Percentiles rank a stretch among this genome's conserved stretches.
phyloP scores from a whole-genome alignment of 1,284 basidiomycete genomes.

The Apiotrichum sp. region DNA sequence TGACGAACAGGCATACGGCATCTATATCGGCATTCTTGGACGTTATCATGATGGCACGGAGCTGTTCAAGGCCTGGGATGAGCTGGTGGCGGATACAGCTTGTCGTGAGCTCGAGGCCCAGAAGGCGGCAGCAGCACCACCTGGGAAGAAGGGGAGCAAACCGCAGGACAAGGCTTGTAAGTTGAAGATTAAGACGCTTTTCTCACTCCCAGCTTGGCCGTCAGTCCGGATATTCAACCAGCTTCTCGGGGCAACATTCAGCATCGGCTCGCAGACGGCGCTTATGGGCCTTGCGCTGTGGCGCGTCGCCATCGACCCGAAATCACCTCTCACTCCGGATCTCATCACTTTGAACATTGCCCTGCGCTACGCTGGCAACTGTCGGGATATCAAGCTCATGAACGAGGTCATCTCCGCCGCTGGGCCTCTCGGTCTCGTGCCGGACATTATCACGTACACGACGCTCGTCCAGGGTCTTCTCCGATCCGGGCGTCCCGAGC shows the following conservation, averaged over 20 bases:
- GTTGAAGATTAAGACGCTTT: not conserved
- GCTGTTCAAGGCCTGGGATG: conserved; percentile 35
- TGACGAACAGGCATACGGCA: conserved; percentile 40
- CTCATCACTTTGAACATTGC: conserved; percentile 72
- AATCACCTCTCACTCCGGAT: conserved; percentile 52
- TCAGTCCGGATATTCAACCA: conserved; percentile 39
- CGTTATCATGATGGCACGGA: conserved; percentile 31
- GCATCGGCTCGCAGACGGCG: conserved; percentile 27
- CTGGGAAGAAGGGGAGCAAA: not conserved
- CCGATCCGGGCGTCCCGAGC: conserved; percentile 60
- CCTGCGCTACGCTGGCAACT: conserved; percentile 59
- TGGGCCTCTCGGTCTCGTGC: conserved; percentile 51
- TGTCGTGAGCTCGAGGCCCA: conserved; percentile 24
- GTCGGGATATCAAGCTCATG: conserved; percentile 57
- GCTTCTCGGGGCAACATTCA: conserved; percentile 34
- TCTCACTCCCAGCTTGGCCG: conserved; percentile 23
- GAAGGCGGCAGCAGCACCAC: not conserved
- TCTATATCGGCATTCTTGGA: conserved; percentile 40
- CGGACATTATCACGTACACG: conserved; percentile 74
- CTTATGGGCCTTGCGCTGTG: conserved; percentile 34
- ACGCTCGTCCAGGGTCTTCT: conserved; percentile 68
- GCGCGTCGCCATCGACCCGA: conserved; percentile 25
- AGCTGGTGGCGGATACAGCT: conserved; percentile 27
- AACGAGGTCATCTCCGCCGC: conserved; percentile 58
- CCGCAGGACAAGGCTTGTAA: not conserved